Evolutionary conservation across 139 green algal genomes (phyloP), one percentile per base, ranked within the genome.

Genomic region (Volvox africanus): DNA sequence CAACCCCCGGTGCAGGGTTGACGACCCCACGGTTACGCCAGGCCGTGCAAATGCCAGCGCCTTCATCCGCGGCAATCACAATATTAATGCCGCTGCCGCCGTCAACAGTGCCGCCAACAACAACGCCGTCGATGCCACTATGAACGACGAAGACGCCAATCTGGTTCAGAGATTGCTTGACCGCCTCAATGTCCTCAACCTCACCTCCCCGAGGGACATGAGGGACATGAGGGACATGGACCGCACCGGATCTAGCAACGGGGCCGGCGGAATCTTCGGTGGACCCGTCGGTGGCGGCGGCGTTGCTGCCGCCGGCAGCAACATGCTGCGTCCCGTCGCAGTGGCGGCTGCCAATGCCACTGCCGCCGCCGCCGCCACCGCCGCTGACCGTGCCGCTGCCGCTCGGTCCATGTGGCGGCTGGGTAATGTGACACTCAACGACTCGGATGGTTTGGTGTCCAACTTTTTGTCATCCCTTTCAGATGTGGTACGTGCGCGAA

Each of bases 391-490:
- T 62, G 35, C n/a, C 62, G 20, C n/a, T 36, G 28, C 37, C 83
- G 9, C 6, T 36, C 33, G 61, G 19, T 61, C 28, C 22, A 26
- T 81, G 84, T 89, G 84, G 84, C 84, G 84, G 14, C 26, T 89
- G 68, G 84, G 84, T 18, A 69, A 89, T 17, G 33, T 81, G 35
- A 89, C 84, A 35, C 68, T 89, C 67, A n/a, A 44, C 36, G 84
- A 68, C 24, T 67, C 28, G 24, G 68, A 89, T 69, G 84, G 84
- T 28, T 22, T 89, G 20, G 68, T 89, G 9, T 81, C 84, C 18
- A 61, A 68, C 84, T 89, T 89, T 44, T 37, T 89, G 84, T 81
- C 84, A 0, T 62, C 68, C 1, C 84, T 89, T 22, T 81, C 68
- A 0, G 84, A 89, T 28, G 36, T 89, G 84, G 82, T 88, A 28